These are phyloP conservation scores for Pleurostoma richardsiae DNA, from an alignment of 2,329 filamentous ascomycete genomes.

Conservation along the genomic window DNA sequence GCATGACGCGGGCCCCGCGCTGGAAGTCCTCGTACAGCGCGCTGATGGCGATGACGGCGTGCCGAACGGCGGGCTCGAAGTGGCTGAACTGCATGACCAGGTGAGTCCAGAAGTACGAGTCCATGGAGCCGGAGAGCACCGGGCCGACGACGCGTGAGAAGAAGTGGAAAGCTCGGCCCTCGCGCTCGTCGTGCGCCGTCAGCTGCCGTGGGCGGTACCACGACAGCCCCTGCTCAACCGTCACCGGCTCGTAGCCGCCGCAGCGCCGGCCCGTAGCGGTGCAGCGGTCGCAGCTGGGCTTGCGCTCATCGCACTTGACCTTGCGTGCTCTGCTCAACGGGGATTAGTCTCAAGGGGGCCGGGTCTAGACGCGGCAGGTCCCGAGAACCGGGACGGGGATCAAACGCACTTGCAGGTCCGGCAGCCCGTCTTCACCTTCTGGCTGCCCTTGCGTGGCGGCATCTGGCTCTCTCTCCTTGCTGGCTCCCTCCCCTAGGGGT, in stretches of 20 bases:
- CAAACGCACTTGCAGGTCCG: not conserved
- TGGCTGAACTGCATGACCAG: slow-evolving; percentile 39
- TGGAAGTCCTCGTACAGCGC: slow-evolving; percentile 31
- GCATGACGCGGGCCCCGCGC: slow-evolving; percentile 15
- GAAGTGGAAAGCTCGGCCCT: slow-evolving; percentile 11
- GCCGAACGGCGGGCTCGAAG: slow-evolving; percentile 37
- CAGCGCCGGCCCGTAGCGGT: slow-evolving; percentile 11
- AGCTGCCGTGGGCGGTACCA: not conserved
- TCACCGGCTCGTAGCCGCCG: slow-evolving; percentile 9
- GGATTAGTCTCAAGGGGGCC: not conserved
- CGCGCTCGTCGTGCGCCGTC: not conserved
- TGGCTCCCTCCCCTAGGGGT: too few species aligned
- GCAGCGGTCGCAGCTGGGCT: slow-evolving; percentile 14
- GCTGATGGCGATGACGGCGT: slow-evolving; percentile 44
- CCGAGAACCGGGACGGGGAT: not conserved
- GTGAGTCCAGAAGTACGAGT: slow-evolving; percentile 34
- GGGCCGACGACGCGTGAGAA: slow-evolving; percentile 32
- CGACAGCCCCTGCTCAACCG: not conserved
- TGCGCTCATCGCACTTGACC: slow-evolving; percentile 16
- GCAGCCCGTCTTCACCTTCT: not conserved
- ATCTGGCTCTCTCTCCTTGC: too few species aligned
- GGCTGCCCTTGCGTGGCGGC: not conserved
- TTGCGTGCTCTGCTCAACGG: slow-evolving; percentile 10
- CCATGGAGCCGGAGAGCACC: slow-evolving; percentile 34
- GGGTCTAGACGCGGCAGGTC: not conserved